Evolutionary conservation across 1,139 yeast species (phyloP), one percentile per base, ranked within the genome.

Genomic region (Candida smagusa): DNA sequence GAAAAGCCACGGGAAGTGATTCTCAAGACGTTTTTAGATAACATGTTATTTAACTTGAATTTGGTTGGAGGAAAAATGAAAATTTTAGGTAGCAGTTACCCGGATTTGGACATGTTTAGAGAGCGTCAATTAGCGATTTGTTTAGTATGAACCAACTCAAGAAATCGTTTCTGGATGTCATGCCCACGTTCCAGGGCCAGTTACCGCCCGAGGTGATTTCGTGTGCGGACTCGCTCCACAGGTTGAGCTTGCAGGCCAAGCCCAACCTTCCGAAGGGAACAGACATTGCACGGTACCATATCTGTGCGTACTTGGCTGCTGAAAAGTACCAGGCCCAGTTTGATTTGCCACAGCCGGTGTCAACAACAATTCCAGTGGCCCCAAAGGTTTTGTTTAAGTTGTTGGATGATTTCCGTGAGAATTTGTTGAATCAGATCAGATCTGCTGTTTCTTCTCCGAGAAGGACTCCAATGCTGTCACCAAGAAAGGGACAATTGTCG

Each of bases 221-320:
- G 5, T 76, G 76, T 37, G 72, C 81, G 1, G 68, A 70, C 13
- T 64, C 77, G 2, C 56, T 81, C 3, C 73, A 81, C 49, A 73
- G 69, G 41, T 55, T 77, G 3, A 76, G 84, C 26, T 61, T 79
- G 12, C 73, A 66, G 38, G 71, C 74, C 45, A 65, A 72, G 39
- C 66, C 72, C 23, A 57, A 73, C 5, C 66, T 77, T 30, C 63
- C 69, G 5, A 70, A 72, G 24, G 66, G 67, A 28, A 74, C 77
- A 36, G 89, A 83, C 46, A 64, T 74, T 2, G 87, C 85, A 1
- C 62, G 90, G 33, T 72, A 72, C 42, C 89, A 83, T 51, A 55
- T 84, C 11, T 79, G 87, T 55, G 84, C 87, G 2, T 77, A 65
- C 43, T 56, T 82, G 23, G 81, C 85, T 0, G 72, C 74, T 9